Percentiles rank a stretch among this genome's conserved stretches.
phyloP scores from a whole-genome alignment of 2,329 filamentous ascomycete genomes.

The Calonectria hongkongensis region DNA sequence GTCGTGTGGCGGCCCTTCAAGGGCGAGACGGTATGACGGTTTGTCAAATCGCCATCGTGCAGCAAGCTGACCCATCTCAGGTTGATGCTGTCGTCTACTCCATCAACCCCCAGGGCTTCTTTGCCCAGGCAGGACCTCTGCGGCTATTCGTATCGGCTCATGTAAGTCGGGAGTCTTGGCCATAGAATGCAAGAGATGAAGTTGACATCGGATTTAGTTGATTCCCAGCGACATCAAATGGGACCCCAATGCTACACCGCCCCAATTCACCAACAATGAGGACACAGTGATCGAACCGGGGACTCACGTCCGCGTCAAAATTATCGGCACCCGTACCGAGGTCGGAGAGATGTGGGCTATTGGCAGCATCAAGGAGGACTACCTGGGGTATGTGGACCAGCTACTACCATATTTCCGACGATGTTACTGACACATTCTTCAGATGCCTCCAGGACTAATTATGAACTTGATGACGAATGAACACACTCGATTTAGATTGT shows the following conservation, averaged over 20 bases:
- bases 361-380: slow-evolving; percentile 94
- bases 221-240: slow-evolving; percentile 95
- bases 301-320: slow-evolving; percentile 93
- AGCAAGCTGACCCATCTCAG: slow-evolving; percentile 69
- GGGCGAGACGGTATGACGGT: slow-evolving; percentile 89
- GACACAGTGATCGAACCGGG: slow-evolving; percentile 96
- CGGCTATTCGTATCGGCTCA: slow-evolving; percentile 87
- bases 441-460: slow-evolving; percentile 58
- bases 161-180: slow-evolving; percentile 71
- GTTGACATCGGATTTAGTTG: slow-evolving; percentile 72
- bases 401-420: slow-evolving; percentile 39
- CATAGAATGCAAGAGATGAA: not conserved
- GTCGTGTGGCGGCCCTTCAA: slow-evolving; percentile 99
- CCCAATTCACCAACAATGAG: slow-evolving; percentile 95
- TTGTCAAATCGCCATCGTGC: slow-evolving; percentile 43
- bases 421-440: not conserved
- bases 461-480: slow-evolving; percentile 41
- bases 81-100: slow-evolving; percentile 95
- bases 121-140: slow-evolving; percentile 86
- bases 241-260: slow-evolving; percentile 96
- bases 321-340: slow-evolving; percentile 94
- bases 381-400: slow-evolving; percentile 73
- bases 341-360: slow-evolving; percentile 97
- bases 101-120: slow-evolving; percentile 95
- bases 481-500: slow-evolving; percentile 41